Evolutionary conservation across 352 stramenopile species (phyloP).

Genomic region (Phytophthora capsici): DNA sequence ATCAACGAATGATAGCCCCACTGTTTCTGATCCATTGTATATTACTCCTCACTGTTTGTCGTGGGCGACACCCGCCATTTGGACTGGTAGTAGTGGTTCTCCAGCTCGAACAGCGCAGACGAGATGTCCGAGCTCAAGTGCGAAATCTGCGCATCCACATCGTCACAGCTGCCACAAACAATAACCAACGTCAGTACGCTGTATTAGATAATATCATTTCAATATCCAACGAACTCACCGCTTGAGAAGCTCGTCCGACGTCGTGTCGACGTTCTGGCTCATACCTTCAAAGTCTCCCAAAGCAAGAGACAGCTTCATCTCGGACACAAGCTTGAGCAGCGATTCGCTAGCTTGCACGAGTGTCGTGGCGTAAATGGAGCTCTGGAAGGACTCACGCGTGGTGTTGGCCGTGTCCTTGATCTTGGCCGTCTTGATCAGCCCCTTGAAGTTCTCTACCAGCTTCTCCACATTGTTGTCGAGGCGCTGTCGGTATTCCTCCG

Average conservation of each 20-base stretch:
- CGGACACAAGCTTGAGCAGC: constrained; percentile 79
- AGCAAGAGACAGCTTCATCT: constrained; percentile 84
- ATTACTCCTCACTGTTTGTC: constrained; percentile 24
- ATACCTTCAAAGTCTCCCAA: constrained; percentile 87
- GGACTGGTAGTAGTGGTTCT: constrained; percentile 87
- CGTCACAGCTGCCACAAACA: constrained; percentile 62
- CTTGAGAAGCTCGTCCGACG: constrained; percentile 71
- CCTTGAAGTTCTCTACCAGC: constrained; percentile 89
- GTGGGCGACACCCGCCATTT: constrained; percentile 66
- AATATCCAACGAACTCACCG: constrained; percentile 36
- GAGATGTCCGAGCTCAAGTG: constrained; percentile 83
- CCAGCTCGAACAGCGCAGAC: constrained; percentile 81
- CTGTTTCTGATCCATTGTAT: constrained; percentile 11
- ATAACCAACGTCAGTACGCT: neutral
- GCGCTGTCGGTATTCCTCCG: constrained; percentile 85
- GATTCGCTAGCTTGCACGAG: constrained; percentile 83
- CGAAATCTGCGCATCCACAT: constrained; percentile 79
- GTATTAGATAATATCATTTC: neutral
- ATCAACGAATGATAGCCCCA: constrained; percentile 10
- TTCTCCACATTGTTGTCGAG: constrained; percentile 90
- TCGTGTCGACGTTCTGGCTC: constrained; percentile 85
- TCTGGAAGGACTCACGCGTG: constrained; percentile 82
- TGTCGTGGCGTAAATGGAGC: constrained; percentile 83
- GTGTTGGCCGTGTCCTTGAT: constrained; percentile 86
- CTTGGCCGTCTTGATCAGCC: constrained; percentile 81